Percentiles rank a stretch among this genome's conserved stretches.
Evolutionary conservation across 2,329 filamentous ascomycete genomes (phyloP).

Genomic region (Cryphonectria carpinicola): DNA sequence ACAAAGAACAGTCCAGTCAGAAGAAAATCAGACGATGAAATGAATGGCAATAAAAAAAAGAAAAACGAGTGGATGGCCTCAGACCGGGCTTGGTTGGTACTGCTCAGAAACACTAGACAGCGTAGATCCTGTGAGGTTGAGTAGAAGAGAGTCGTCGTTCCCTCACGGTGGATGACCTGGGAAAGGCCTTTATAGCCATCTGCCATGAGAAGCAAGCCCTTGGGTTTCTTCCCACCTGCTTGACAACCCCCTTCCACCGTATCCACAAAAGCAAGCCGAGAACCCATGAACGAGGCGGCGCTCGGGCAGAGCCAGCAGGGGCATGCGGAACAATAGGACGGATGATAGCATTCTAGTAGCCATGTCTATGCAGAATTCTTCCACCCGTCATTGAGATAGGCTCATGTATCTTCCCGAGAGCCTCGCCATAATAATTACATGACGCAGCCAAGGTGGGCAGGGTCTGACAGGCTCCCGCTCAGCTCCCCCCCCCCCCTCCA

Average conservation of each 20-base stretch:
- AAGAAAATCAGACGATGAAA: background rate
- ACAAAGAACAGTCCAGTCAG: background rate
- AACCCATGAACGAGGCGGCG: background rate
- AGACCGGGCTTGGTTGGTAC: constrained; percentile 8
- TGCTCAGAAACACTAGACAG: constrained; percentile 19
- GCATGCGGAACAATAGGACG: background rate
- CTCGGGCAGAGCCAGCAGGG: constrained; percentile 5
- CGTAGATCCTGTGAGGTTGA: constrained; percentile 10
- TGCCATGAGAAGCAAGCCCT: background rate
- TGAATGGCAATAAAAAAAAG: background rate
- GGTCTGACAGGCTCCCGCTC: background rate
- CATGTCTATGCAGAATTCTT: constrained; percentile 19
- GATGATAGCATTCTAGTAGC: constrained; percentile 12
- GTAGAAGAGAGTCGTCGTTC: background rate
- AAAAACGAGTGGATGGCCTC: constrained; percentile 25
- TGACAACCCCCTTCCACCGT: constrained; percentile 9
- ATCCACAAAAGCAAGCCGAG: constrained; percentile 17
- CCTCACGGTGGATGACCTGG: background rate
- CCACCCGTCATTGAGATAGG: constrained; percentile 14
- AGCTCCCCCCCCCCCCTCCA: background rate
- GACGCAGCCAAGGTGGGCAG: background rate
- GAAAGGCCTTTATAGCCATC: constrained; percentile 18
- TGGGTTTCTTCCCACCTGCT: background rate
- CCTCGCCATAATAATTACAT: background rate
- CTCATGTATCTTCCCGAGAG: constrained; percentile 22